A percentile compares a stretch with the other conserved stretches of the same genome.
Evolutionary conservation across 345 rosid species (phyloP).

Genomic region (Sapria himalayana): DNA sequence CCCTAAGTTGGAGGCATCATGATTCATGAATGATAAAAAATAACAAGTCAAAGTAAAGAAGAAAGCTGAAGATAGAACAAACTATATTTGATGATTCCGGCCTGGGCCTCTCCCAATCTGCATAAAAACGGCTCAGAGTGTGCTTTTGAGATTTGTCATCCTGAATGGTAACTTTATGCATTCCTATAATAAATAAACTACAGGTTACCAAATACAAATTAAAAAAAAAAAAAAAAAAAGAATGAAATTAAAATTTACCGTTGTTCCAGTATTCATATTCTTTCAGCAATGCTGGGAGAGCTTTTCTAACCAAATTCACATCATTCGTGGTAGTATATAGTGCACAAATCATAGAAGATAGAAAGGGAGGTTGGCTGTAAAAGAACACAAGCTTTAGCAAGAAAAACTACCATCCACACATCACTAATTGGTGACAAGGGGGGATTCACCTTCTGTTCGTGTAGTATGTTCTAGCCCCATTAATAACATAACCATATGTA

Average conservation of each 20-base stretch:
- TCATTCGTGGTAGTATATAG: slow-evolving; percentile 52
- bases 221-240: neutral
- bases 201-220: slow-evolving; percentile 2
- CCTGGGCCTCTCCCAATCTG: slow-evolving; percentile 79
- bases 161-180: slow-evolving; percentile 36
- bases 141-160: slow-evolving; percentile 29
- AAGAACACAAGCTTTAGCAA: no score
- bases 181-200: slow-evolving; percentile 17
- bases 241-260: slow-evolving; percentile 15
- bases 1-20: no score
- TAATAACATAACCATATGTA: slow-evolving; percentile 51
- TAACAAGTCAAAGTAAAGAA: neutral
- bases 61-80: slow-evolving; percentile 14
- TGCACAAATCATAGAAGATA: slow-evolving; percentile 63
- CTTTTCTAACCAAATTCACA: slow-evolving; percentile 22
- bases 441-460: slow-evolving; percentile 56
- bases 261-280: slow-evolving; percentile 69
- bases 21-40: no score
- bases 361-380: slow-evolving; percentile 76
- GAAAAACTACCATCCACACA: neutral
- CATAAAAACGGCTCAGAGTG: slow-evolving; percentile 53
- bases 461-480: slow-evolving; percentile 67
- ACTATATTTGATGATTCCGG: slow-evolving; percentile 51
- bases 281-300: slow-evolving; percentile 50
- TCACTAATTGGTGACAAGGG: neutral